phyloP scores from a whole-genome alignment of 176 grass and related monocot genomes.

The Paspalum vaginatum region DNA sequence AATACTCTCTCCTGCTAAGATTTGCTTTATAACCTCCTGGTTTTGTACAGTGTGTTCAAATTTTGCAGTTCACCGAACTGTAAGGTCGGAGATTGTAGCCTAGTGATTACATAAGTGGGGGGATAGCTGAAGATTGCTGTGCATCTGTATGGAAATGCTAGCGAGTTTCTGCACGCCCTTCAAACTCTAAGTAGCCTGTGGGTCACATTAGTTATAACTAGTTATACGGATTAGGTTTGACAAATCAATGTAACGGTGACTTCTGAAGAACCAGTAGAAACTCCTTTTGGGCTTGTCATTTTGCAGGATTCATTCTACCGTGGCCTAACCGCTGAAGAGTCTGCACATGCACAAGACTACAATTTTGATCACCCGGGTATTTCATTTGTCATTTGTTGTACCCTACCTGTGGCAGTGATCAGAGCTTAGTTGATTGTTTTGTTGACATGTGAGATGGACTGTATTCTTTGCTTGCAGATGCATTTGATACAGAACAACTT shows the following conservation, averaged over 20 bases:
- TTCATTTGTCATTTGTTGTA: slow-evolving; percentile 35
- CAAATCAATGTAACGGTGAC: not conserved
- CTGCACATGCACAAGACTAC: slow-evolving; percentile 79
- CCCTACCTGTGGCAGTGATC: slow-evolving; percentile 10
- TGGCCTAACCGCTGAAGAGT: slow-evolving; percentile 90
- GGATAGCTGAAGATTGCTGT: not conserved
- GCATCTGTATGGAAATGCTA: slow-evolving; percentile 7
- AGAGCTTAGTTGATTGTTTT: slow-evolving; percentile 16
- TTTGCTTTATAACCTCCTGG: not conserved
- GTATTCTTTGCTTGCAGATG: slow-evolving; percentile 61
- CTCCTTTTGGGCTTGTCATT: slow-evolving; percentile 22
- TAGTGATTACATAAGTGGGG: not conserved
- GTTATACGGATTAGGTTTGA: not conserved
- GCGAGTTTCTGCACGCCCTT: not conserved
- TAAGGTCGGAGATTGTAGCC: not conserved
- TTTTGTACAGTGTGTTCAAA: not conserved
- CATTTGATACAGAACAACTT: slow-evolving; percentile 98
- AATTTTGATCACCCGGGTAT: slow-evolving; percentile 99
- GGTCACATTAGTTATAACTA: not conserved
- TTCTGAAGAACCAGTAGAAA: not conserved
- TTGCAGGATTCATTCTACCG: slow-evolving; percentile 96
- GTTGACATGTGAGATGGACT: slow-evolving; percentile 9
- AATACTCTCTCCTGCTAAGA: not conserved
- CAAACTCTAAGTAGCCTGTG: not conserved
- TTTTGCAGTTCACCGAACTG: not conserved